These are phyloP conservation scores for Graphilbum ipis-grandicollis DNA, from an alignment of 2,329 filamentous ascomycete genomes.

Conservation along the genomic window DNA sequence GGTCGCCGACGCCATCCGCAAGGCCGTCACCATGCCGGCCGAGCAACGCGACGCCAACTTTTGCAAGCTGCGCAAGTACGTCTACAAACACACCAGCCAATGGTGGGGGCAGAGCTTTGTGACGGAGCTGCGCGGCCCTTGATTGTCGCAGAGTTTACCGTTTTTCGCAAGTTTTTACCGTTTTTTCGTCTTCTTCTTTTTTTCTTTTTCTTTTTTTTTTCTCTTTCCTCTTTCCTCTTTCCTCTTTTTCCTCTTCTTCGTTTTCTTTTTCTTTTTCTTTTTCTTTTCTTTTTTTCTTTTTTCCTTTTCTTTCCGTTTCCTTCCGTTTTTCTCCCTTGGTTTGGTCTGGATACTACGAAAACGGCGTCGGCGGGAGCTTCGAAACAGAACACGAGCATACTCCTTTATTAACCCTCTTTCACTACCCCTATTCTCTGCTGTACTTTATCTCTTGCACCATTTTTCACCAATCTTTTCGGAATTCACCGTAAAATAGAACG, in stretches of 20 bases:
- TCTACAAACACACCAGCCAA: constrained; percentile 92
- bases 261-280: no score
- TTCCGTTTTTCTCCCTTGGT: not conserved
- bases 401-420: not conserved
- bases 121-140: constrained; percentile 43
- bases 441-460: not conserved
- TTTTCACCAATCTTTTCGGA: no score
- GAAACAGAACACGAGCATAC: not conserved
- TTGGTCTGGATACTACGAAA: not conserved
- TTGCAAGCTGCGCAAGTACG: constrained; percentile 82
- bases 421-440: not conserved
- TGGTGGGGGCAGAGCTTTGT: constrained; percentile 97
- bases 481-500: no score
- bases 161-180: no score
- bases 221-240: no score
- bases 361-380: not conserved
- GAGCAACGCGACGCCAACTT: constrained; percentile 79
- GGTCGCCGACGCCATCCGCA: constrained; percentile 79
- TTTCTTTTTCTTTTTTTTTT: no score
- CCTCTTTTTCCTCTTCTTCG: no score
- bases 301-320: not conserved
- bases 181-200: no score
- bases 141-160: no score
- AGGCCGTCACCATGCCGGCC: constrained; percentile 89
- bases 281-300: no score